Base-by-base conservation (phyloP, 148 eudicot species). In the Chenopodium quinoa region DNA sequence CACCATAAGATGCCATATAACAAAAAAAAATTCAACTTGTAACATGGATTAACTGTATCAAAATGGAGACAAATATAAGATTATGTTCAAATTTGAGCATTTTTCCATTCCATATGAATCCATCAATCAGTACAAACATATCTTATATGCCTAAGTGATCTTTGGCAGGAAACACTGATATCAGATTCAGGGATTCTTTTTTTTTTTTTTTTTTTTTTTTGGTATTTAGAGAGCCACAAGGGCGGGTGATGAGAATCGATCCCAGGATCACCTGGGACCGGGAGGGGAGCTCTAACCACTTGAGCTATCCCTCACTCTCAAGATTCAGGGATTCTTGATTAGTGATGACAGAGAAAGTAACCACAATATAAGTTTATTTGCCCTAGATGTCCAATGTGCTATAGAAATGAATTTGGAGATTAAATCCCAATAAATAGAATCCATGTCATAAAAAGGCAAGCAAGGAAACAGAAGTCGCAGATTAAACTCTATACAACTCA, bases 41-140 rank as follows among this genome's bases (percentile, higher is more conserved):
- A 62, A 83, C 52, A 52, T 29, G 7, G 25, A 58, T 74, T 63
- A 83, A 73, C 22, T 64, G 44, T 40, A 29, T 79, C 34, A 79
- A 82, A 47, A 40, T 64, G 63, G 12, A 31, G 85, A 78, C 32
- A 56, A 48, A 62, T 31, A 29, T 71, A 1, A 50, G 75, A 50
- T 50, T 23, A 54, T 27, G 25, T 25, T 70, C 60, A 37, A 19
- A 72, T 69, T 22, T 72, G 29, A 44, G 54, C 44, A 14, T 62
- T 58, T 58, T 31, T 8, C 14, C 31, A 44, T 31, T 77, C 73
- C 62, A 70, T 9, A 27, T 70, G 71, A 58, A 77, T 13, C 31
- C 9, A 23, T 40, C 20, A 27, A 58, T 25, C 77, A 63, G 25
- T 32, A 63, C 25, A 52, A 7, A 46, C 6, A 46, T 37, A 70